Evolutionary conservation across 2,329 filamentous ascomycete genomes (phyloP), one percentile per base, ranked within the genome.

Genomic region (Beauveria caledonica): DNA sequence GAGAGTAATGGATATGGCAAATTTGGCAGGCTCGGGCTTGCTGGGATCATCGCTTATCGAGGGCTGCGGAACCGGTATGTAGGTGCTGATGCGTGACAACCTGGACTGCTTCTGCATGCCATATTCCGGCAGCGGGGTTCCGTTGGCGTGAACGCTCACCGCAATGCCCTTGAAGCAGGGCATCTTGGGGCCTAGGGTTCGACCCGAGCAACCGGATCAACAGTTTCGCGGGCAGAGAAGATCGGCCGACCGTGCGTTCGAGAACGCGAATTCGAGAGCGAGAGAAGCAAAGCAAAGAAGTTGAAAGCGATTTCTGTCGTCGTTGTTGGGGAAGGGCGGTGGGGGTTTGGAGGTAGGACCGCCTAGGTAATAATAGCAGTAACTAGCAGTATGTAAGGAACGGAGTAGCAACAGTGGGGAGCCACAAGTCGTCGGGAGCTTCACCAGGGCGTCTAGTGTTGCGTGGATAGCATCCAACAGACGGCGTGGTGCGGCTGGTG

Each of bases 121-220:
- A 78, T 96, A 88, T 77, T 99, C 94, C 64, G 92, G 82, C 66
- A 99, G 85, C 66, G 94, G 92, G 67, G 91, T 79, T 64, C 82
- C 83, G 71, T 87, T 86, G 62, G 85, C 84, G 78, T 99, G 94
- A 74, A 97, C 95, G 83, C 90, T 96, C 73, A 97, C 93, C 69
- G 94, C 93, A 77, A 99, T 92, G 77, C 94, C 94, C 81, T 97
- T 96, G 80, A 97, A 99, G 85, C 92, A 97, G 79, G 94, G 94
- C 94, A 86, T 86, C 72, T 72, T 82, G 71, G 70, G 65, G 65
- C 53, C 39, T 52, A 33, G 11, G 42, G 44, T 58, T 49, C 23
- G 44, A 40, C 11, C 60, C 4, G 29, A 46, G n/a, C 15, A 44
- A 27, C 29, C 15, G 21, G 23, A 36, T 51, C 36, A 51, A 23